Percentiles rank a stretch among this genome's conserved stretches.
These are phyloP conservation scores for Aspergillus hancockii DNA, from an alignment of 495 filamentous ascomycete species.

Conservation along the genomic window DNA sequence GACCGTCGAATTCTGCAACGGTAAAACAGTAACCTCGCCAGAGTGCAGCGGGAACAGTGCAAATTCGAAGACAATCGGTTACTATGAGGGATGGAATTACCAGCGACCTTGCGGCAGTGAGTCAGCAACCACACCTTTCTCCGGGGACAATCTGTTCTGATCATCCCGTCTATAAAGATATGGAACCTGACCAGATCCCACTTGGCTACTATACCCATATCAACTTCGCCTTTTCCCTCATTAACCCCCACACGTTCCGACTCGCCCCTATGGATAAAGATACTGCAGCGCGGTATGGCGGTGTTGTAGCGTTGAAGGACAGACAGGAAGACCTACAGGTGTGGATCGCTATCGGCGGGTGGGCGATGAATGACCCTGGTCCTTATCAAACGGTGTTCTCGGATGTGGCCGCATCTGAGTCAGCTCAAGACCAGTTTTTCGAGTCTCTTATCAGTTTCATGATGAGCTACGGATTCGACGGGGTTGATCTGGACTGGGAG, in stretches of 20 bases:
- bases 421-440: not conserved
- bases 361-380: not conserved
- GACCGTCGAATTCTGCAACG: no score
- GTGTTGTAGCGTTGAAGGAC: not conserved
- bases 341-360: not conserved
- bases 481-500: conserved; percentile 14
- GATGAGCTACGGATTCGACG: conserved; percentile 9
- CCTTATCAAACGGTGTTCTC: not conserved
- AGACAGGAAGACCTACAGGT: not conserved
- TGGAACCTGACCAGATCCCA: conserved; percentile 8
- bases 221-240: conserved; percentile 9
- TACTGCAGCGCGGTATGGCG: not conserved
- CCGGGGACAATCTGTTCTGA: no score
- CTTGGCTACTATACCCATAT: conserved; percentile 5
- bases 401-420: not conserved
- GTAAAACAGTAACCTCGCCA: no score
- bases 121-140: not conserved
- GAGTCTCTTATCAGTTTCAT: conserved; percentile 2
- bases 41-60: no score
- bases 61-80: not conserved
- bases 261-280: not conserved
- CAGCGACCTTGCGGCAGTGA: not conserved
- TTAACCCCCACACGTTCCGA: conserved; percentile 9
- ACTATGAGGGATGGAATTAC: not conserved
- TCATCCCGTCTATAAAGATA: not conserved